Conservation (phyloP, 306 rosid species). For the Rosa multiflora region DNA sequence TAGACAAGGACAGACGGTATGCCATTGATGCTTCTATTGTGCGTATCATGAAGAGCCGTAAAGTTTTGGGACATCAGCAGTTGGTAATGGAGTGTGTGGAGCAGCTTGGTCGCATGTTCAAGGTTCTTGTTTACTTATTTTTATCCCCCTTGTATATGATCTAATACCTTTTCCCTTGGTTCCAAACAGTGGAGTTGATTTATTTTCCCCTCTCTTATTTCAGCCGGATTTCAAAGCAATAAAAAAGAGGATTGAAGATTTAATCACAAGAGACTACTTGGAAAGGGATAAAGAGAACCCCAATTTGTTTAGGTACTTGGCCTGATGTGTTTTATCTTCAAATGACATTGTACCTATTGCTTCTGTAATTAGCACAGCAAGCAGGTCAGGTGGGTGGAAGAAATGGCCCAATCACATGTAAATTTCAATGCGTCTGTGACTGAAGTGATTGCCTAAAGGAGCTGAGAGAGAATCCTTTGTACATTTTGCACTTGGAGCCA, state of each 20-base stretch:
- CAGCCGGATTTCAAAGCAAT: conserved; percentile 96
- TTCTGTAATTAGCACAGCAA: conserved; percentile 29
- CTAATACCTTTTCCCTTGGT: conserved; percentile 9
- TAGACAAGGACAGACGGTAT: conserved; percentile 85
- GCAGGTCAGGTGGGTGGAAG: conserved; percentile 22
- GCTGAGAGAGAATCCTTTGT: conserved; percentile 37
- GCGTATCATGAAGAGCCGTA: conserved; percentile 91
- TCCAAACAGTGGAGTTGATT: background rate
- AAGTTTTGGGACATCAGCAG: conserved; percentile 73
- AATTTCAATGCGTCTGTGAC: conserved; percentile 18
- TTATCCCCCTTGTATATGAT: background rate
- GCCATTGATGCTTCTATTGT: conserved; percentile 94
- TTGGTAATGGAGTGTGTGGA: conserved; percentile 82
- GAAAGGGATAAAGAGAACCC: conserved; percentile 95
- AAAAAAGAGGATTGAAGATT: conserved; percentile 92
- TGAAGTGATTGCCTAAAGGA: conserved; percentile 34
- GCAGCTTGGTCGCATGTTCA: conserved; percentile 87
- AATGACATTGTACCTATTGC: conserved; percentile 25
- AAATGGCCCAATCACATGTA: conserved; percentile 19
- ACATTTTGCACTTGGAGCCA: conserved; percentile 45
- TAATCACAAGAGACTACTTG: conserved; percentile 91
- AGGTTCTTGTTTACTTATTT: conserved; percentile 46
- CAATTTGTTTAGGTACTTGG: conserved; percentile 81
- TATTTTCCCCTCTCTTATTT: conserved; percentile 1
- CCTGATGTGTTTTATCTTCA: conserved; percentile 44